These are phyloP conservation scores for Rhodotorula babjevae DNA, from an alignment of 768 basidiomycete species.

Conservation along the genomic window DNA sequence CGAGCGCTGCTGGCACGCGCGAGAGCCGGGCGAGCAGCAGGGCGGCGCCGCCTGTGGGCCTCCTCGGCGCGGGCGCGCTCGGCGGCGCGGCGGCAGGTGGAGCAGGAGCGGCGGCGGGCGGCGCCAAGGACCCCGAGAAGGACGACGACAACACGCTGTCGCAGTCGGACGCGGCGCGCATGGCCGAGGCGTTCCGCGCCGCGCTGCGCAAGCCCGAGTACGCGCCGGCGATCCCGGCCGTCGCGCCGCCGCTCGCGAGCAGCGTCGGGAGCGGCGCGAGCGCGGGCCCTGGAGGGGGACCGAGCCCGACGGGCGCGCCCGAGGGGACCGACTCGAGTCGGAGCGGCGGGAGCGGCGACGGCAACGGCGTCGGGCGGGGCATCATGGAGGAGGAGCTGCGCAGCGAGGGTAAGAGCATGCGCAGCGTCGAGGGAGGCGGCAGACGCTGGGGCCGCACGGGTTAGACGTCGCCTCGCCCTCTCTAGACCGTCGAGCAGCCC, in stretches of 20 bases:
- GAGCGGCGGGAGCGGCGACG: neutral
- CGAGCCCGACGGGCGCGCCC: constrained; percentile 46
- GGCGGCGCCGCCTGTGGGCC: neutral
- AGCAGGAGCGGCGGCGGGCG: neutral
- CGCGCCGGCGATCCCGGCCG: neutral
- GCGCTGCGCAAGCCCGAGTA: constrained; percentile 86
- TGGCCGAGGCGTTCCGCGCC: constrained; percentile 86
- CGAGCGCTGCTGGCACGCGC: neutral
- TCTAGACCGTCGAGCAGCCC: neutral
- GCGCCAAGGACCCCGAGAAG: too few relatives aligned
- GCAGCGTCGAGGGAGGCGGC: constrained; percentile 58
- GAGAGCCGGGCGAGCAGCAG: neutral
- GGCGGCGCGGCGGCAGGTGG: neutral
- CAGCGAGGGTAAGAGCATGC: constrained; percentile 82
- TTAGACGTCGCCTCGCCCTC: neutral
- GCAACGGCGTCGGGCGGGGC: constrained; percentile 26
- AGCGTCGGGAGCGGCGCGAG: neutral
- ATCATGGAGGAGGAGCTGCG: constrained; percentile 70
- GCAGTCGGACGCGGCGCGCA: constrained; percentile 80
- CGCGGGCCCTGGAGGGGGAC: constrained; percentile 37
- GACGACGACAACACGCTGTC: constrained; percentile 52
- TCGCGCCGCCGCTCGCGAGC: too few relatives aligned
- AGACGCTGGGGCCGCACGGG: constrained; percentile 12
- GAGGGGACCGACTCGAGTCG: constrained; percentile 2
- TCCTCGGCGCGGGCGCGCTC: neutral